Evolutionary conservation across 345 rosid genomes (phyloP), one percentile per base, ranked within the genome.

Genomic region (Cardamine chenopodiifolia): DNA sequence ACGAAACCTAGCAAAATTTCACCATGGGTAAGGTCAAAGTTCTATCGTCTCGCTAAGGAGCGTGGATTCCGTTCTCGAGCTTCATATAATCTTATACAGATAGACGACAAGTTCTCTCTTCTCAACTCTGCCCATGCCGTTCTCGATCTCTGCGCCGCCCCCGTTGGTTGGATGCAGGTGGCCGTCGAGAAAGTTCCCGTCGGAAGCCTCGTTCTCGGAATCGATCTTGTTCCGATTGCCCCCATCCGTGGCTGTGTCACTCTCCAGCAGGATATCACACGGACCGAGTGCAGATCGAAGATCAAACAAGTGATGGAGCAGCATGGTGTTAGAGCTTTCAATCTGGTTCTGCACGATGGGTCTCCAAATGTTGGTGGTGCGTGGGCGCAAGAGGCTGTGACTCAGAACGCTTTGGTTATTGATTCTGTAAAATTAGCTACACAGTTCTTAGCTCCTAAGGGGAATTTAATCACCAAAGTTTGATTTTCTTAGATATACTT

Each of bases 91-190:
- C 91, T 94, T 31, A 71, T 91, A 62, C 97, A 91, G 74, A 89
- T 90, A 50, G 97, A 94, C 70, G 62, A 83, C 77, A 92, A 92
- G 68, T 82, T 75, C 89, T 66, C 82, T 15, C 80, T 90, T 68
- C 89, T 94, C 69, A 86, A 82, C 64, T 77, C 88, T 22, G 72
- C 97, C 0, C 89, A 74, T 40, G 90, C 86, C 31, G 96, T 90
- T 28, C 96, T 93, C 81, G 98, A 93, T 70, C 98, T 91, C 66
- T 91, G 98, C 68, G 97, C 98, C 77, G 96, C 98, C 48, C 98
- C 97, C 1, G 97, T 97, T 7, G 91, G 98, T 26, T 93, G 98
- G 98, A 91, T 93, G 98, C 98, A 93, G 69, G 94, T 93, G 17
- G 96, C 90, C 52, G 91, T 89, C n/a, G 78, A 87, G 87, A 89